Conservation (phyloP, 1,284 basidiomycete species). For the Sporisorium iseilematis-ciliati region DNA sequence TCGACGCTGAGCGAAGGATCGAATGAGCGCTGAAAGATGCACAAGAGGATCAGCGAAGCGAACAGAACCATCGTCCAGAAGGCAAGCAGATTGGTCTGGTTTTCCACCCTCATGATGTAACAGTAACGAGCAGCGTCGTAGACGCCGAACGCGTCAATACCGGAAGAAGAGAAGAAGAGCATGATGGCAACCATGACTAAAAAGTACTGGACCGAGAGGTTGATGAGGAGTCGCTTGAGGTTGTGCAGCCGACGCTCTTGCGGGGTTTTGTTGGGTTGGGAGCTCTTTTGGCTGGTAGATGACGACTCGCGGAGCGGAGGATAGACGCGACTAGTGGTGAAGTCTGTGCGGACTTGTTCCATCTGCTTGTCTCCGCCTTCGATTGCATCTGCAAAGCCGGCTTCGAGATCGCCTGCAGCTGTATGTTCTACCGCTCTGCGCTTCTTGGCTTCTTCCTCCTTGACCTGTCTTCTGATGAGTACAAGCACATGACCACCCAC, state of each 20-base stretch:
- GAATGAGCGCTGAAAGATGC: slow-evolving; percentile 34
- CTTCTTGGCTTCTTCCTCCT: slow-evolving; percentile 2
- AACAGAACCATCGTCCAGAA: slow-evolving; percentile 14
- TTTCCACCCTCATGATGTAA: neutral
- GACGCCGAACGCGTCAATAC: neutral
- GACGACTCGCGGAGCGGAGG: slow-evolving; percentile 6
- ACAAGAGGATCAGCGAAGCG: slow-evolving; percentile 10
- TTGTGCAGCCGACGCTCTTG: slow-evolving; percentile 25
- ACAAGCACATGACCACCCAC: slow-evolving; percentile 34
- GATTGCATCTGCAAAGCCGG: neutral
- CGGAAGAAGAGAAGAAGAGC: slow-evolving; percentile 13
- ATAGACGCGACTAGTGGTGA: slow-evolving; percentile 20
- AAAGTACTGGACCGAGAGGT: slow-evolving; percentile 31
- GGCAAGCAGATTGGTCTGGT: slow-evolving; percentile 7
- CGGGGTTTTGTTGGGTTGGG: neutral
- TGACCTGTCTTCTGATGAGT: slow-evolving; percentile 20
- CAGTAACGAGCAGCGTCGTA: slow-evolving; percentile 22
- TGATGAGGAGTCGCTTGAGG: slow-evolving; percentile 20
- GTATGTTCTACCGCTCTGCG: neutral
- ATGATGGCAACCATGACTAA: slow-evolving; percentile 26
- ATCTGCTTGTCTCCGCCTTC: neutral
- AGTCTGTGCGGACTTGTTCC: neutral
- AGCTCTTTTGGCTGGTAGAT: neutral
- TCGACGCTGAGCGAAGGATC: slow-evolving; percentile 46
- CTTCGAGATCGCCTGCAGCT: neutral